phyloP scores from a whole-genome alignment of 768 basidiomycete genomes.

The Chalciporus sphaerocephalus region DNA sequence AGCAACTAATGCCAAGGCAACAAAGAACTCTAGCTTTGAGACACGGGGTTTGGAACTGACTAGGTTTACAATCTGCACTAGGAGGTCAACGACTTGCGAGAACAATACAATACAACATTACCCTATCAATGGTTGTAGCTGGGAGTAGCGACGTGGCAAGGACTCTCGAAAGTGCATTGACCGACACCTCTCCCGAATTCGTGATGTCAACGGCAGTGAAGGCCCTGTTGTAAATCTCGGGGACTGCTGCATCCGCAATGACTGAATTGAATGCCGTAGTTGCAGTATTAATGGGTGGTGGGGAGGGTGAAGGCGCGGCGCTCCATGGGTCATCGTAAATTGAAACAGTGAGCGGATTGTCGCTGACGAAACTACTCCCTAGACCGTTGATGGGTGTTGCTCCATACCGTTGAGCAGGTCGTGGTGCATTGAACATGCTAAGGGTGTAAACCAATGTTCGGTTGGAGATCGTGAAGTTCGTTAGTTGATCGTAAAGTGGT shows the following conservation, averaged over 20 bases:
- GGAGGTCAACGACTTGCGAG: slow-evolving; percentile 1
- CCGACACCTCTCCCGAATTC: slow-evolving; percentile 72
- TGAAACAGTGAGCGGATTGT: slow-evolving; percentile 69
- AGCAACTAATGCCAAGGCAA: slow-evolving; percentile 82
- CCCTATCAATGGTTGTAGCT: slow-evolving; percentile 79
- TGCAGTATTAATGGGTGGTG: slow-evolving; percentile 52
- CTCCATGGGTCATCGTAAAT: slow-evolving; percentile 85
- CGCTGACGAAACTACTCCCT: slow-evolving; percentile 70
- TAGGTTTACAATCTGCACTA: slow-evolving; percentile 76
- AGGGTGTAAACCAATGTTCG: slow-evolving; percentile 8
- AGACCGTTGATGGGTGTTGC: slow-evolving; percentile 53
- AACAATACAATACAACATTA: slow-evolving; percentile 26
- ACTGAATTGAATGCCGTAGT: slow-evolving; percentile 61
- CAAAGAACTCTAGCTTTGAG: slow-evolving; percentile 87
- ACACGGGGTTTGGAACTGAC: slow-evolving; percentile 78
- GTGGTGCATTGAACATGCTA: slow-evolving; percentile 82
- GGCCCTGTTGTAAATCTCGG: slow-evolving; percentile 69
- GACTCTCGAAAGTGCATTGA: slow-evolving; percentile 78
- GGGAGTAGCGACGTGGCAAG: slow-evolving; percentile 74
- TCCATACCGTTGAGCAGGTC: slow-evolving; percentile 66
- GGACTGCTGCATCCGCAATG: slow-evolving; percentile 78
- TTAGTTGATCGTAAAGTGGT: slow-evolving; percentile 5
- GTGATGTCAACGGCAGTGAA: slow-evolving; percentile 70
- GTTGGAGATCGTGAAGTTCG: slow-evolving; percentile 6
- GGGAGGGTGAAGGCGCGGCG: slow-evolving; percentile 64